Evolutionary conservation across 2,329 filamentous ascomycete genomes (phyloP).

Genomic region (Tolypocladium ovalisporum): DNA sequence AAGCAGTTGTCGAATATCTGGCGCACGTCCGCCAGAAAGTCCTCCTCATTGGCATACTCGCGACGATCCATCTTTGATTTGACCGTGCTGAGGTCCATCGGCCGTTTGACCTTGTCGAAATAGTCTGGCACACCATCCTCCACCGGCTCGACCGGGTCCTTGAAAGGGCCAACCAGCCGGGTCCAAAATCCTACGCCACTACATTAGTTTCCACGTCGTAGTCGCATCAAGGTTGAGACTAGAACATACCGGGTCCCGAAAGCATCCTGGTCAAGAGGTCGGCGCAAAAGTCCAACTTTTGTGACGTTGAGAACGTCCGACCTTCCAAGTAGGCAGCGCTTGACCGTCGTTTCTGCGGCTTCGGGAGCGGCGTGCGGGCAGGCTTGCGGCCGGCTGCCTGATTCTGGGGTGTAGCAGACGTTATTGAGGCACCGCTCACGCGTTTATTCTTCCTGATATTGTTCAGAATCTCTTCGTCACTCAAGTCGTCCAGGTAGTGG

Average conservation of each 20-base stretch:
- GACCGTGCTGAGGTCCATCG: conserved; percentile 52
- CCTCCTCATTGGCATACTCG: conserved; percentile 39
- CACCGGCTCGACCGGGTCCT: conserved; percentile 45
- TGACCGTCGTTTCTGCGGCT: conserved; percentile 23
- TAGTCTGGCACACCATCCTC: conserved; percentile 51
- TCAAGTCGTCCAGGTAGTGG: conserved; percentile 34
- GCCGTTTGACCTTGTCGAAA: conserved; percentile 46
- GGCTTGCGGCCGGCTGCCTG: conserved; percentile 16
- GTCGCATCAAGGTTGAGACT: not conserved
- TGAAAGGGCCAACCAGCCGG: conserved; percentile 51
- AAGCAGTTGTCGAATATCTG: conserved; percentile 55
- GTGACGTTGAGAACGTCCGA: conserved; percentile 21
- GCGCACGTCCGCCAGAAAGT: conserved; percentile 46
- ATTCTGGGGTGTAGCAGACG: conserved; percentile 9
- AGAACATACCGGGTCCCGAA: conserved; percentile 42
- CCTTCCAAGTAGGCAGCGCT: conserved; percentile 19
- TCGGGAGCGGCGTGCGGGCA: conserved; percentile 18
- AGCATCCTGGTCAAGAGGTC: conserved; percentile 50
- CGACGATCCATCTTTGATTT: conserved; percentile 46
- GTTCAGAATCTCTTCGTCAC: conserved; percentile 24
- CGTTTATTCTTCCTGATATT: conserved; percentile 31
- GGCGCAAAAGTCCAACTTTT: conserved; percentile 47
- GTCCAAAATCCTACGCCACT: conserved; percentile 48
- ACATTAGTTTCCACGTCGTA: not conserved
- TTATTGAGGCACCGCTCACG: conserved; percentile 12